Percentiles rank a stretch among this genome's conserved stretches.
phyloP scores from a whole-genome alignment of 164 flowering plant genomes.

The Stephania cephalantha region DNA sequence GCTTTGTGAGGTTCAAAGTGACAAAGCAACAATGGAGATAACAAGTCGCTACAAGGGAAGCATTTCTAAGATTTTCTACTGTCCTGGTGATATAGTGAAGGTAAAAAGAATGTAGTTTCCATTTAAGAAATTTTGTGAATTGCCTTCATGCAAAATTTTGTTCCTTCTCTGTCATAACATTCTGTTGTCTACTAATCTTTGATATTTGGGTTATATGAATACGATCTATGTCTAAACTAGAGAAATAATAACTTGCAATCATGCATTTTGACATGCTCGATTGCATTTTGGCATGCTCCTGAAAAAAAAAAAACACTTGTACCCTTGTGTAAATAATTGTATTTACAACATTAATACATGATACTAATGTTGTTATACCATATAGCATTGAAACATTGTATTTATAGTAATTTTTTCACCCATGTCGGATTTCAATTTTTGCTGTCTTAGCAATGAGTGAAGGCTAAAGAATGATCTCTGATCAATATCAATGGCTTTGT shows the following conservation, averaged over 20 bases:
- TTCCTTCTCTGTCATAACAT: neutral
- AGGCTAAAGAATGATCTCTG: neutral
- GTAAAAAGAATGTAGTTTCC: slow-evolving; percentile 25
- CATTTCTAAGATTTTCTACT: slow-evolving; percentile 53
- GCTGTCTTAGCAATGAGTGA: neutral
- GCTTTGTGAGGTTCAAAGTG: slow-evolving; percentile 98
- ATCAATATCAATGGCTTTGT: neutral
- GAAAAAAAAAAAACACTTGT: no score
- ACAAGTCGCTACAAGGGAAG: slow-evolving; percentile 95
- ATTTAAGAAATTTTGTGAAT: neutral
- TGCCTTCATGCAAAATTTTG: neutral
- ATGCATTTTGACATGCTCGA: neutral
- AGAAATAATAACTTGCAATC: neutral
- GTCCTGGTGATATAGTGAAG: slow-evolving; percentile 87
- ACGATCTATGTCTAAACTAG: neutral
- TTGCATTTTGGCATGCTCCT: neutral
- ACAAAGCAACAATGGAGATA: slow-evolving; percentile 97
- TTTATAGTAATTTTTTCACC: neutral
- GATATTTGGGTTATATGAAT: neutral
- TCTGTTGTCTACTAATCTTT: neutral
- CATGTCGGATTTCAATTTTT: neutral
- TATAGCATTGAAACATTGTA: neutral
- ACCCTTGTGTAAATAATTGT: no score
- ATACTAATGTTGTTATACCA: neutral
- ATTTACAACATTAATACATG: no score